A percentile compares a stretch with the other conserved stretches of the same genome.
phyloP scores from a whole-genome alignment of 164 flowering plant species.

The Hamamelis virginiana region DNA sequence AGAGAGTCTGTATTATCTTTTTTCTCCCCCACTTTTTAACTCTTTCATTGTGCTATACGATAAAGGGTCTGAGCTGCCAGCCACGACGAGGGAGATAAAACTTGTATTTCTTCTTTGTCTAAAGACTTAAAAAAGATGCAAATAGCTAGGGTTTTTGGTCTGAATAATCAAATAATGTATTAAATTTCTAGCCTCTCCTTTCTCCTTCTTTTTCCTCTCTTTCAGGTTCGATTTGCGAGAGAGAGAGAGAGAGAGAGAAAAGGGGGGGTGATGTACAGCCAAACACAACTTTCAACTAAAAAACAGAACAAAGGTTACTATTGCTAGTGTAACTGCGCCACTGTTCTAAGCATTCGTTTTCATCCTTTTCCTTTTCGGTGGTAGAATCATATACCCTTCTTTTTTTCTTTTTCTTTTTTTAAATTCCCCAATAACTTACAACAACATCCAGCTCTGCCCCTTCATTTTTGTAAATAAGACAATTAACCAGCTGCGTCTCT shows the following conservation, averaged over 20 bases:
- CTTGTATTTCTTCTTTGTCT: constrained; percentile 1
- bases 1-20: neutral
- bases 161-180: neutral
- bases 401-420: too few species aligned
- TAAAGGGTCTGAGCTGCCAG: constrained; percentile 12
- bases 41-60: constrained; percentile 6
- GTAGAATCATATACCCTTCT: too few species aligned
- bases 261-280: neutral
- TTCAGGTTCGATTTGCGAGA: constrained; percentile 10
- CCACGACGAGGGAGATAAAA: neutral
- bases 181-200: neutral
- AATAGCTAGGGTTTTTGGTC: neutral
- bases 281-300: neutral
- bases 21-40: neutral
- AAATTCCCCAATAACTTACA: too few species aligned
- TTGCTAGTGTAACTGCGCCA: neutral
- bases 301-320: neutral
- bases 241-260: neutral
- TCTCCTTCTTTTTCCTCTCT: neutral
- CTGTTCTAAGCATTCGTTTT: neutral
- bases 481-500: too few species aligned
- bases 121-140: neutral
- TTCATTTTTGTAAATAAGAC: too few species aligned
- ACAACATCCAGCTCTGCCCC: too few species aligned
- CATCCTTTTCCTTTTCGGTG: neutral